These are phyloP conservation scores for Carex parvula DNA, from an alignment of 176 grass and related monocot genomes.

Conservation along the genomic window DNA sequence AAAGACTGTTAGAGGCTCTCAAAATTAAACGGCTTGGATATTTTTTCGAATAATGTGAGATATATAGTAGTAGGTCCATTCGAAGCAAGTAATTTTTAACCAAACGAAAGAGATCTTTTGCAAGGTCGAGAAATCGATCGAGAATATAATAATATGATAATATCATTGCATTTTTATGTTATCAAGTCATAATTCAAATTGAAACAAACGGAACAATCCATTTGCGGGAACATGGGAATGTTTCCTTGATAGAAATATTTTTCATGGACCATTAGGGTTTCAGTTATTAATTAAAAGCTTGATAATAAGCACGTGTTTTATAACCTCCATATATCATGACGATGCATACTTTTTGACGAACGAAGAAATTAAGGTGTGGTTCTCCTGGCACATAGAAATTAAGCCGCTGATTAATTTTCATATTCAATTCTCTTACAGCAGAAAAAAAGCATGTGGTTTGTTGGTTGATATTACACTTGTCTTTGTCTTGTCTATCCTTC, in stretches of 20 bases:
- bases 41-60: too few relatives aligned
- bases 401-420: not conserved
- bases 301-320: not conserved
- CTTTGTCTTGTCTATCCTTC: not conserved
- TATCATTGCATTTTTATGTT: not conserved
- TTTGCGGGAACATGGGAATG: slow-evolving; percentile 6
- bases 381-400: too few relatives aligned
- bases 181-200: too few relatives aligned
- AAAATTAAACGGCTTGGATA: too few relatives aligned
- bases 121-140: too few relatives aligned
- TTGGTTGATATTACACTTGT: not conserved
- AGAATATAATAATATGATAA: too few relatives aligned
- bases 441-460: not conserved
- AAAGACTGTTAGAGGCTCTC: too few relatives aligned
- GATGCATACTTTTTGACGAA: not conserved
- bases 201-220: not conserved
- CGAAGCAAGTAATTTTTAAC: too few relatives aligned
- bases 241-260: not conserved
- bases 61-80: too few relatives aligned
- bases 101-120: too few relatives aligned
- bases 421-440: not conserved
- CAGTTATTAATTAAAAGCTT: not conserved
- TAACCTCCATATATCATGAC: not conserved
- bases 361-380: not conserved
- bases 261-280: not conserved